Base-by-base conservation (phyloP, 768 basidiomycete species). In the Candolleomyces efflorescens region DNA sequence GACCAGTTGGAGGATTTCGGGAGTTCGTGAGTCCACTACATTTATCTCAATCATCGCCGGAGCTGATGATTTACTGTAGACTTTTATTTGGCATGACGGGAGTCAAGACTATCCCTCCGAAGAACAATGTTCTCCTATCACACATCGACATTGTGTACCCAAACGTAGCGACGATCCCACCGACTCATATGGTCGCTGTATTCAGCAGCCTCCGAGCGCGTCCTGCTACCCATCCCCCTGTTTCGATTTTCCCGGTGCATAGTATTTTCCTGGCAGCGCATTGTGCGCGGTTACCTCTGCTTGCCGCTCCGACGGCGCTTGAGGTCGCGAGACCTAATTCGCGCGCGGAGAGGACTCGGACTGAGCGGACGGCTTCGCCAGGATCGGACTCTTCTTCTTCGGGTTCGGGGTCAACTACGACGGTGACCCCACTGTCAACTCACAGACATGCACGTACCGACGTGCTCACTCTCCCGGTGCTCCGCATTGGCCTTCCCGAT, bases 231-330 rank as follows among this genome's bases (percentile, higher is more conserved):
- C 61, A 27, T 57, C 56, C 54, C 3, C 73, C 73, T 60, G 68
- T 78, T 24, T 72, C 78, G 10, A 75, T 92, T 53, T 85, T 81
- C 62, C 85, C 91, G 4, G 79, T 83, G 11, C 90, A 93, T 70
- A 82, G 83, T 36, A 70, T 90, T 53, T 76, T 92, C 44, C 78
- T 92, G 54, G 86, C 86, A 6, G 76, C 85, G 0, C 78, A 89
- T 65, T 92, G 88, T 67, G 73, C 89, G 17, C 76, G 80, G 44
- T 77, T 92, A 5, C 84, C 87, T 1, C 69, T 77, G 22, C 75
- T 89, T 24, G 81, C 84, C 0, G 62, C 75, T 9, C 63, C 73
- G 3, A 55, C 64, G 38, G 65, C 70, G n/a, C 10, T 57, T 69
- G 47, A 39, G 69, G 32, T 59, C 70, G 13, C n/a, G n/a, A n/a